phyloP scores from a whole-genome alignment of 164 flowering plant genomes.

The Vitis vinifera region DNA sequence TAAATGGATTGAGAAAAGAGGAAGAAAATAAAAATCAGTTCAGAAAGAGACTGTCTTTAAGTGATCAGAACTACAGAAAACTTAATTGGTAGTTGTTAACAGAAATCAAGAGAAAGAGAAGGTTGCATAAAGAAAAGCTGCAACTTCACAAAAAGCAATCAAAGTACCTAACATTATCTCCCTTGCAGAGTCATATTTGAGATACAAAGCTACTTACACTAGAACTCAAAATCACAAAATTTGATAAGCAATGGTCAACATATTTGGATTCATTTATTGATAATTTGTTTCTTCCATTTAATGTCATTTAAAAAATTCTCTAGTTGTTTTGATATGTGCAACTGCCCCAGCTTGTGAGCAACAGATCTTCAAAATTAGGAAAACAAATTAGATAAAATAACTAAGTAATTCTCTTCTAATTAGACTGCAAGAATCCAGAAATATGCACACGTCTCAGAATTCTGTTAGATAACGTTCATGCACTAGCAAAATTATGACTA shows the following conservation, averaged over 20 bases:
- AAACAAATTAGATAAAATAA: not conserved
- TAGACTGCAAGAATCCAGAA: too few relatives aligned
- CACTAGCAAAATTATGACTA: not conserved
- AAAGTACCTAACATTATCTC: not conserved
- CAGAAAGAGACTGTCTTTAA: too few relatives aligned
- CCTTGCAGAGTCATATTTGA: not conserved
- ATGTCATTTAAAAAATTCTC: not conserved
- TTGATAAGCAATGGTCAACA: not conserved
- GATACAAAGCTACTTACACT: not conserved
- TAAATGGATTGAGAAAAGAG: too few relatives aligned
- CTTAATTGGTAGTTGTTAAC: too few relatives aligned
- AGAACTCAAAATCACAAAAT: not conserved
- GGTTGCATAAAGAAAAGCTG: too few relatives aligned
- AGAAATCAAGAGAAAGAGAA: too few relatives aligned
- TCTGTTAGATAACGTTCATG: not conserved
- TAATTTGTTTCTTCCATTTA: not conserved
- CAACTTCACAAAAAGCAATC: too few relatives aligned
- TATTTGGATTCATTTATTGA: not conserved
- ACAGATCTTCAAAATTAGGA: not conserved
- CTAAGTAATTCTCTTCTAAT: not conserved
- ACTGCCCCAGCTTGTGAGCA: not conserved
- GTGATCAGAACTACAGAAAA: too few relatives aligned
- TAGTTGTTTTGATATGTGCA: not conserved
- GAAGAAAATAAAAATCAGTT: too few relatives aligned
- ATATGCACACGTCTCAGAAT: not conserved